Base-by-base conservation (phyloP, 2,329 filamentous ascomycete species). In the Macroventuria anomochaeta region DNA sequence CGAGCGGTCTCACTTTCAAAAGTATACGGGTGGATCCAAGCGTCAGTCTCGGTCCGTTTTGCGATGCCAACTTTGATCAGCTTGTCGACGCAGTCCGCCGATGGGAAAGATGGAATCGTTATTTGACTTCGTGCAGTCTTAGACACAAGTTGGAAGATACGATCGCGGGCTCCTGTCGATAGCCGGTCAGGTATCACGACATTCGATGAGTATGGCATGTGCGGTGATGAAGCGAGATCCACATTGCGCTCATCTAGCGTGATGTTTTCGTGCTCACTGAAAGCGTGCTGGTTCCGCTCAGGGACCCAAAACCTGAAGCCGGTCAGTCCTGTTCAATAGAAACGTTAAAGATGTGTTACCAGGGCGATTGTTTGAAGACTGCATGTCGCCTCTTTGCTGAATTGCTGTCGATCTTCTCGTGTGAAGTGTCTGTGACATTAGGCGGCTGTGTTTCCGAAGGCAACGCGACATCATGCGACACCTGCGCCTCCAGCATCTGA, bases 11-110 rank as follows among this genome's bases (percentile, higher is more conserved):
- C 63, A 8, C 61, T 61, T 4, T 61, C 53, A 29, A 72, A 70
- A 1, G 64, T 68, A 31, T 68, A 70, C 0, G 68, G 70, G 31
- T 73, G 69, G 7, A 73, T 70, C 65, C 66, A 72, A 10, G 69
- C 68, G 55, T 73, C 70, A 0, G 62, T 68, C 28, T 73, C 70
- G 8, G 64, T 55, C 36, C 69, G 42, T 42, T 73, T 73, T 3
- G 67, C 63, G 28, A 73, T 68, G 1, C 69, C 68, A 13, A 69
- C 68, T 34, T 71, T 69, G 31, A 72, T 62, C 12, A 73, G 58
- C 23, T 64, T 60, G 21, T 73, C 68, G 15, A 73, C 44, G 33
- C 61, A 67, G 7, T 68, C 59, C 2, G 63, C 53, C 2, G 67
- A 69, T 4, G 69, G 70, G n/a, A 73, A 73, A 2, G 66, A 65